Percentiles rank a stretch among this genome's conserved stretches.
phyloP scores from a whole-genome alignment of 192 early-diverging fungal species.

The Coemansia sp. region DNA sequence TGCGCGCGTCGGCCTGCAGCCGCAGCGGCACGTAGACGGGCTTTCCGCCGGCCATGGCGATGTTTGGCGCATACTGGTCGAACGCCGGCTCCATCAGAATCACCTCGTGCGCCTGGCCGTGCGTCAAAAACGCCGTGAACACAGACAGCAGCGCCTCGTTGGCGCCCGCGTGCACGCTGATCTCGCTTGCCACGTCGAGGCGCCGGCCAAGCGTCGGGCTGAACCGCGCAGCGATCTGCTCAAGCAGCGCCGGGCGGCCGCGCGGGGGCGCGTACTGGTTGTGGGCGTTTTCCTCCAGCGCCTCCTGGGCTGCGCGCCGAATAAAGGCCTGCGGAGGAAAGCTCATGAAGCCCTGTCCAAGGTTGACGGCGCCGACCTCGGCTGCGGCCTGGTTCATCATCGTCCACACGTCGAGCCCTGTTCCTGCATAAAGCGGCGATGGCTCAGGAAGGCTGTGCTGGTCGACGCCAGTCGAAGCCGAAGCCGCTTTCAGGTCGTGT shows the following conservation, averaged over 20 bases:
- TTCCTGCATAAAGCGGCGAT: conserved; percentile 36
- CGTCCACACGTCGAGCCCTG: conserved; percentile 67
- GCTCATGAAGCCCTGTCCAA: conserved; percentile 89
- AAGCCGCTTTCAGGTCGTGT: not conserved
- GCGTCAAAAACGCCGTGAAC: conserved; percentile 79
- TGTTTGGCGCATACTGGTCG: conserved; percentile 88
- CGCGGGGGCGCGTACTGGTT: conserved; percentile 89
- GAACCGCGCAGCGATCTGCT: conserved; percentile 80
- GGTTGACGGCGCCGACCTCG: conserved; percentile 84
- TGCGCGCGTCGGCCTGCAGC: conserved; percentile 47
- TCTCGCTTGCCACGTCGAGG: conserved; percentile 75
- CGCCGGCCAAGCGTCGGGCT: conserved; percentile 62
- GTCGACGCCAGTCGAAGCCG: not conserved
- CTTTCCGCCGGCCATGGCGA: conserved; percentile 83
- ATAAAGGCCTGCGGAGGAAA: conserved; percentile 89
- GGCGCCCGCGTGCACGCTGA: conserved; percentile 88
- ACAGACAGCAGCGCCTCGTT: conserved; percentile 82
- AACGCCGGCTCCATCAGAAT: conserved; percentile 96
- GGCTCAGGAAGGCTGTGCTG: conserved; percentile 17
- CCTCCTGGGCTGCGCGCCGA: conserved; percentile 68
- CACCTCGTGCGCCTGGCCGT: conserved; percentile 72
- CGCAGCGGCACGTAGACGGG: conserved; percentile 85
- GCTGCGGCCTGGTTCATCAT: conserved; percentile 85
- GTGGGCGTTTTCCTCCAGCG: conserved; percentile 61
- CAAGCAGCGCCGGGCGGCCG: conserved; percentile 62